These are phyloP conservation scores for Patellaria atrata DNA, from an alignment of 495 filamentous ascomycete genomes.

Conservation along the genomic window DNA sequence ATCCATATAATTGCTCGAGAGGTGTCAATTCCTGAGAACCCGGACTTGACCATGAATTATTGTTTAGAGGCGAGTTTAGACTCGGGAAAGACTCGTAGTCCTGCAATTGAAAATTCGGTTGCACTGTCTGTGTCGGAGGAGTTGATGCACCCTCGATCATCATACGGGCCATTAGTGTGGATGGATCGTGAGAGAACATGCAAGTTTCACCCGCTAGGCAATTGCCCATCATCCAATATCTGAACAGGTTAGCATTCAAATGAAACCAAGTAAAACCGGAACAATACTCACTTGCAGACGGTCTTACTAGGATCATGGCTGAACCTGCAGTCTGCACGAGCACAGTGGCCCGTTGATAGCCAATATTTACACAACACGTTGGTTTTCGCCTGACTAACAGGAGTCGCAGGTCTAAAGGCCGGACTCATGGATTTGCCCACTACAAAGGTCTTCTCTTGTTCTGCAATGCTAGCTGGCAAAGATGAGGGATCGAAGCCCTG, in stretches of 20 bases:
- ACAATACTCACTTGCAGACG: conserved; percentile 83
- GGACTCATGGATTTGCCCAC: conserved; percentile 87
- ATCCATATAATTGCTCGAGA: conserved; percentile 17
- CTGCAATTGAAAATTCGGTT: conserved; percentile 62
- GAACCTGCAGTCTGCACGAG: conserved; percentile 90
- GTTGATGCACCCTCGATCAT: conserved; percentile 34
- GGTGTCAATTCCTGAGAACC: conserved; percentile 37
- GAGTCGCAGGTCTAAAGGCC: conserved; percentile 57
- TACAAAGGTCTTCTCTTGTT: conserved; percentile 36
- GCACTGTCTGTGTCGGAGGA: conserved; percentile 38
- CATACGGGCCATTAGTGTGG: conserved; percentile 32
- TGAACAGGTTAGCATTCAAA: conserved; percentile 24
- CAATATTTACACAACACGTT: conserved; percentile 94
- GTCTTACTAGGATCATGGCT: conserved; percentile 92
- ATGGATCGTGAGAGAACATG: conserved; percentile 94
- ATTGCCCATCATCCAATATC: conserved; percentile 94
- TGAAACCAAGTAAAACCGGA: neutral
- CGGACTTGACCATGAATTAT: neutral
- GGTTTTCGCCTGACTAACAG: conserved; percentile 48
- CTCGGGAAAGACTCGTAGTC: conserved; percentile 87
- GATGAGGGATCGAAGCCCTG: conserved; percentile 22
- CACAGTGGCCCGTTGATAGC: conserved; percentile 79
- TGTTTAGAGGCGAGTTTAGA: conserved; percentile 34
- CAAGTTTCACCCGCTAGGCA: conserved; percentile 91
- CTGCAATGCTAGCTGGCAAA: conserved; percentile 5